Percentiles rank a stretch among this genome's conserved stretches.
phyloP scores from a whole-genome alignment of 2,329 filamentous ascomycete genomes.

The Rhynchosporium secalis region DNA sequence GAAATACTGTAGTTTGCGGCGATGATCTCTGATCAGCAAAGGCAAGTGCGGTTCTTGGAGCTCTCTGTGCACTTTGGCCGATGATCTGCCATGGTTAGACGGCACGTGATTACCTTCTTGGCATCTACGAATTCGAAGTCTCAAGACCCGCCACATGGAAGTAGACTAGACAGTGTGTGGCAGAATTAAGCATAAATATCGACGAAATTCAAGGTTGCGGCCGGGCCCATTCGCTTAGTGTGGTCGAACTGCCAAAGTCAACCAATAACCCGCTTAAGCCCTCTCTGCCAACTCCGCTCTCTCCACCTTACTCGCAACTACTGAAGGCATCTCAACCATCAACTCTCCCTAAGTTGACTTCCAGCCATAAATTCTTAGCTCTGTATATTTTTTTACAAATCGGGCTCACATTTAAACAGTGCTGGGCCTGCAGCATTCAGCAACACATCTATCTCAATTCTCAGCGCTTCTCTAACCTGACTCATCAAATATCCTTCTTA shows the following conservation, averaged over 20 bases:
- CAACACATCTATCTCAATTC: neutral
- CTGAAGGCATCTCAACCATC: neutral
- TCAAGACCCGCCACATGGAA: too few relatives aligned
- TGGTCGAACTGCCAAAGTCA: neutral
- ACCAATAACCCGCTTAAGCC: conserved; percentile 1
- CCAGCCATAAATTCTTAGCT: neutral
- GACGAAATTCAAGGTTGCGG: too few relatives aligned
- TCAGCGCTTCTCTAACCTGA: neutral
- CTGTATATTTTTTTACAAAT: neutral
- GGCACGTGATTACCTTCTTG: too few relatives aligned
- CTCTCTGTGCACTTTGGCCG: too few relatives aligned
- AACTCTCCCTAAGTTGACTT: neutral
- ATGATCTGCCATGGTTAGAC: too few relatives aligned
- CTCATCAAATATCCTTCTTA: conserved; percentile 47
- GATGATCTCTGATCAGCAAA: neutral
- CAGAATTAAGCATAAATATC: too few relatives aligned
- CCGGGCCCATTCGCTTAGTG: neutral
- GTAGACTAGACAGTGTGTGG: too few relatives aligned
- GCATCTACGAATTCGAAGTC: too few relatives aligned
- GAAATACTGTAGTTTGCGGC: neutral
- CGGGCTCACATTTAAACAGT: neutral
- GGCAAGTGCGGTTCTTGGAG: neutral
- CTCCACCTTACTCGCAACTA: conserved; percentile 4
- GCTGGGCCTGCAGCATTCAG: neutral
- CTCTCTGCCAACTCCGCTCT: neutral